Base-by-base conservation (phyloP, 345 rosid genomes). In the Dipteronia dyeriana region DNA sequence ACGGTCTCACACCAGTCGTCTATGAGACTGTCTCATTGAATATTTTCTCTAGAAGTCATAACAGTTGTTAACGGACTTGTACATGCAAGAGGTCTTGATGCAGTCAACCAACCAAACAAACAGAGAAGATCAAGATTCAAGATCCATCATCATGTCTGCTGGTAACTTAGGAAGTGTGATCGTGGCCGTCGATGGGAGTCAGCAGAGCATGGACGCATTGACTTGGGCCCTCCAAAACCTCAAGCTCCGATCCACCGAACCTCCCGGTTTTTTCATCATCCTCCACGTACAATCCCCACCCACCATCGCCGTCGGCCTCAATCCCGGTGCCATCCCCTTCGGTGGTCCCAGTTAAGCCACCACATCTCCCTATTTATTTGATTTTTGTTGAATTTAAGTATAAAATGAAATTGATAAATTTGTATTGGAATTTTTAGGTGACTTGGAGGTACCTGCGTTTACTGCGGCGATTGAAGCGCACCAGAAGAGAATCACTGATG, bases 251-350 rank as follows among this genome's bases (percentile, higher is more conserved):
- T 77, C 89, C 76, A 64, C 79, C 22, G 71, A 80, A 0, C 31
- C 80, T 51, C 60, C 86, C 2, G 83, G 86, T 63, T 83, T 86
- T 43, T 91, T 93, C 88, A 60, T 87, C 81, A 39, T 92, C 79
- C 94, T 93, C 78, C 97, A 92, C 68, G 90, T 90, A 59, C 97
- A 96, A 75, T 82, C 98, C 14, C 91, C 97, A 4, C 98, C 97
- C n/a, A 80, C 90, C 63, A 90, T 96, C 68, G 84, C 90, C 75
- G 82, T 82, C 5, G 94, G 95, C 11, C 89, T 96, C 38, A 89
- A 80, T 77, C 99, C 97, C 17, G 98, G 97, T 9, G 79, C 84
- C 61, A 92, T 93, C 73, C 99, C 99, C 64, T 95, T 93, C 80
- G 98, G 98, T 67, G 98, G 98, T 3, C 97, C 97, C 83, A 88